Evolutionary conservation across 768 basidiomycete genomes (phyloP).

Genomic region (Cubamyces lactineus): DNA sequence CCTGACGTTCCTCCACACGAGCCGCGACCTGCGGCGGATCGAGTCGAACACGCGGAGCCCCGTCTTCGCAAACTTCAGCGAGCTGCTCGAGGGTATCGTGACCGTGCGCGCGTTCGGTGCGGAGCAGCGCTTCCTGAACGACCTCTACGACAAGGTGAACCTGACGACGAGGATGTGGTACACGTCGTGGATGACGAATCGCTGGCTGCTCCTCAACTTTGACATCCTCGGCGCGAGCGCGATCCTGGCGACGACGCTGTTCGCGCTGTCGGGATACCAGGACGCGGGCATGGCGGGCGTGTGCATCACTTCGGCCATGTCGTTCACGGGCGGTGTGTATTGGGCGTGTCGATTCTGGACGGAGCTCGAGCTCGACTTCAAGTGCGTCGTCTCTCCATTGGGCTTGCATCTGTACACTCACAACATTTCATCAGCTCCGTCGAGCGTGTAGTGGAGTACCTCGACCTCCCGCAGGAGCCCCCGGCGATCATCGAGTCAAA

Average conservation of each 20-base stretch:
- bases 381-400: conserved; percentile 49
- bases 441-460: conserved; percentile 90
- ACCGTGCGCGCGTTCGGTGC: conserved; percentile 91
- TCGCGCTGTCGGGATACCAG: conserved; percentile 67
- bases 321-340: conserved; percentile 55
- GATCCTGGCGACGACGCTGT: conserved; percentile 74
- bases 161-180: conserved; percentile 88
- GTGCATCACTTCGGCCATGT: conserved; percentile 77
- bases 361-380: conserved; percentile 73
- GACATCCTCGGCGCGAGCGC: conserved; percentile 77
- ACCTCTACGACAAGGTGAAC: conserved; percentile 74
- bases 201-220: conserved; percentile 85
- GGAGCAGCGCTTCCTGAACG: conserved; percentile 76
- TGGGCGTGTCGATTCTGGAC: conserved; percentile 55
- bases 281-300: conserved; percentile 66
- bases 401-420: not conserved
- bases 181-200: conserved; percentile 86
- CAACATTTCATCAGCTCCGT: conserved; percentile 61
- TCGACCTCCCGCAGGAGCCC: conserved; percentile 87
- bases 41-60: conserved; percentile 88
- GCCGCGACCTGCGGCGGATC: conserved; percentile 85
- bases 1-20: conserved; percentile 76
- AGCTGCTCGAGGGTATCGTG: conserved; percentile 85
- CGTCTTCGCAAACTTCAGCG: conserved; percentile 82
- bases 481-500: conserved; percentile 72